Evolutionary conservation across 768 basidiomycete species (phyloP).

Genomic region (Pulveroboletus sp.): DNA sequence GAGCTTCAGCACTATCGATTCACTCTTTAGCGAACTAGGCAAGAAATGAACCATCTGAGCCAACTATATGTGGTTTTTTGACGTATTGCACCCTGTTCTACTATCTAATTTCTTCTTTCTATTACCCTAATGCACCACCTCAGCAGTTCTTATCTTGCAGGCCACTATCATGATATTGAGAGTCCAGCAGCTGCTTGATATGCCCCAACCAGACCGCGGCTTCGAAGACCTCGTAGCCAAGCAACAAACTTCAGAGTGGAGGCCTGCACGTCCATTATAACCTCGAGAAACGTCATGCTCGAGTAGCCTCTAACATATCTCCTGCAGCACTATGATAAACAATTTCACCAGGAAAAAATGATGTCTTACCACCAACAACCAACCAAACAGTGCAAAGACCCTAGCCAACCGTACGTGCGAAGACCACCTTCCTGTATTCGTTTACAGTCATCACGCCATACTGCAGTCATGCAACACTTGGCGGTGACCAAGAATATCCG

Average conservation of each 20-base stretch:
- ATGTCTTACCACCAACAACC: constrained; percentile 68
- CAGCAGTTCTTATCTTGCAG: neutral
- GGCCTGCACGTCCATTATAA: constrained; percentile 59
- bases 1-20: constrained; percentile 44
- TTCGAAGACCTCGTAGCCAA: constrained; percentile 63
- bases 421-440: constrained; percentile 50
- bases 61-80: neutral
- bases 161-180: constrained; percentile 20
- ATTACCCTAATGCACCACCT: neutral
- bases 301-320: constrained; percentile 51
- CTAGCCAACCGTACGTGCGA: constrained; percentile 38
- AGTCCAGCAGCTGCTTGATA: constrained; percentile 70
- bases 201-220: constrained; percentile 59
- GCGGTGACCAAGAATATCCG: constrained; percentile 91
- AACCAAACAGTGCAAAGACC: constrained; percentile 50
- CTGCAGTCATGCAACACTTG: constrained; percentile 76
- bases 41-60: constrained; percentile 12
- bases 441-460: constrained; percentile 67
- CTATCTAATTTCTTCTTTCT: neutral
- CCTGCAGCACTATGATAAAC: constrained; percentile 37
- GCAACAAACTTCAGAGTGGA: constrained; percentile 48
- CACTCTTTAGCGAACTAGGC: constrained; percentile 36
- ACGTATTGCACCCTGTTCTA: neutral
- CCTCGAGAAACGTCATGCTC: constrained; percentile 50
- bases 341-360: neutral